Evolutionary conservation across 1,284 basidiomycete species (phyloP).

Genomic region (Trichosporon coremiiforme): DNA sequence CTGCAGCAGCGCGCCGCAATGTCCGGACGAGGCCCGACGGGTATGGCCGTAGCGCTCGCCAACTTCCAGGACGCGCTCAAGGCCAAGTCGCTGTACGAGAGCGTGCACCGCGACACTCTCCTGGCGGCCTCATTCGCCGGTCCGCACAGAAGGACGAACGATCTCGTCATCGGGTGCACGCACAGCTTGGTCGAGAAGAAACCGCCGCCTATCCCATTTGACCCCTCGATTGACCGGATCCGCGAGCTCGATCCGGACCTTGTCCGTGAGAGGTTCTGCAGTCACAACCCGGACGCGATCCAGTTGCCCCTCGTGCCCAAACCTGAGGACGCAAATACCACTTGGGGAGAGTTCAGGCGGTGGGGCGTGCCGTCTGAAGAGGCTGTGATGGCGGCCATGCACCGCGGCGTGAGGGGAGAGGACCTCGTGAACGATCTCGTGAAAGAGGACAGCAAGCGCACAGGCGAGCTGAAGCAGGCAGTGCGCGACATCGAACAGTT

Average conservation of each 20-base stretch:
- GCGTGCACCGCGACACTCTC: not conserved
- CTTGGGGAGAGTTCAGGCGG: constrained; percentile 17
- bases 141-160: not conserved
- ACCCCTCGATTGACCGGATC: not conserved
- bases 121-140: not conserved
- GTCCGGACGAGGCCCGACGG: constrained; percentile 75
- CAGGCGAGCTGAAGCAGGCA: not conserved
- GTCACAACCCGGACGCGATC: not conserved
- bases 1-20: constrained; percentile 65
- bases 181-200: not conserved
- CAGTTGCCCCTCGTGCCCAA: not conserved
- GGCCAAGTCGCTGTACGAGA: constrained; percentile 7
- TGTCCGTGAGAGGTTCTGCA: not conserved
- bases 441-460: constrained; percentile 1
- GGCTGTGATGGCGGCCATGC: not conserved
- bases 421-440: not conserved
- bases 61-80: constrained; percentile 62
- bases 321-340: not conserved
- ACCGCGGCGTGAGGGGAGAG: not conserved
- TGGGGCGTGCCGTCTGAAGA: constrained; percentile 18
- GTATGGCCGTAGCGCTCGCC: constrained; percentile 74
- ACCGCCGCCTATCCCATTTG: not conserved
- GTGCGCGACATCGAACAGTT: constrained; percentile 1
- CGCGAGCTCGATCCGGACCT: not conserved
- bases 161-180: not conserved